Evolutionary conservation across 192 early-diverging fungal genomes (phyloP).

Genomic region (Coemansia pectinata): DNA sequence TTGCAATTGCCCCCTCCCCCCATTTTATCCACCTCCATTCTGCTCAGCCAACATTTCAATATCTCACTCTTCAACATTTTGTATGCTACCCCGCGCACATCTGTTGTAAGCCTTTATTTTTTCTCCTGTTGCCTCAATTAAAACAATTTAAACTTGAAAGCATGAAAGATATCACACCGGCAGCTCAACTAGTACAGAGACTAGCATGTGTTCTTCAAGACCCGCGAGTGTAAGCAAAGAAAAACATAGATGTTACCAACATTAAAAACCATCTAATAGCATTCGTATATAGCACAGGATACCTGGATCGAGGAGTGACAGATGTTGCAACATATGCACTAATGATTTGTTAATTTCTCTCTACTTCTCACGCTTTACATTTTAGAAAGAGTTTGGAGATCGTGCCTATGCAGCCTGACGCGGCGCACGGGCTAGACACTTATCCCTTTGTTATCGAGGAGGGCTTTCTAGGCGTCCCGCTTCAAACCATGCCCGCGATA

Average conservation of each 20-base stretch:
- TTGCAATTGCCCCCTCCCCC: neutral
- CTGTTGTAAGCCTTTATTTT: neutral
- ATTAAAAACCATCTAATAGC: neutral
- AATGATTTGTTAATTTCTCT: neutral
- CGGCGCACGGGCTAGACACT: neutral
- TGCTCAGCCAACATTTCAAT: neutral
- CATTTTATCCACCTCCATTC: neutral
- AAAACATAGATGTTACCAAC: neutral
- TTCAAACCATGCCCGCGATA: slow-evolving; percentile 8
- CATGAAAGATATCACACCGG: neutral
- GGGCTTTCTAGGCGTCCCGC: slow-evolving; percentile 34
- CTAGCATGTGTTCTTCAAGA: slow-evolving; percentile 22
- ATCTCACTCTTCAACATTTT: neutral
- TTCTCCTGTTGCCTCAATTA: too few species aligned
- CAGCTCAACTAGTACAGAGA: slow-evolving; percentile 10
- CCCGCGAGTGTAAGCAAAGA: slow-evolving; percentile 20
- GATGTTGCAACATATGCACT: neutral
- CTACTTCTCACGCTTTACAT: neutral
- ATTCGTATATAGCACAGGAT: too few species aligned
- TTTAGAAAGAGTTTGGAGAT: slow-evolving; percentile 28
- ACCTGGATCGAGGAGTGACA: neutral
- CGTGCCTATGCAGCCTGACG: neutral
- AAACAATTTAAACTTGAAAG: neutral
- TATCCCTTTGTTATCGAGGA: slow-evolving; percentile 28
- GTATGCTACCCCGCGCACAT: neutral